Percentiles rank a stretch among this genome's conserved stretches.
phyloP scores from a whole-genome alignment of 2,329 filamentous ascomycete species.

The Fusarium lyarnte region DNA sequence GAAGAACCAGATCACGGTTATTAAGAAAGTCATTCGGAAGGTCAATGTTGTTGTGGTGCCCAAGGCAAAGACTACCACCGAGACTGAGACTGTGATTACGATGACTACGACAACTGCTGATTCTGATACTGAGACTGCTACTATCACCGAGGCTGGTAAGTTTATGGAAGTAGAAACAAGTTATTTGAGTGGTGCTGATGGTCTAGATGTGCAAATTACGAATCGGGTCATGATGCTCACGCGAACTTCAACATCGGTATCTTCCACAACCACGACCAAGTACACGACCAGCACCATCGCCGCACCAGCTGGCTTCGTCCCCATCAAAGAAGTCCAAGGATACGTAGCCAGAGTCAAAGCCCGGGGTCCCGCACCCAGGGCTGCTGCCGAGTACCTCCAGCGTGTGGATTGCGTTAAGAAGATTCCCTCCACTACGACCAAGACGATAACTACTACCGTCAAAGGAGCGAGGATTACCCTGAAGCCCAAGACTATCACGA shows the following conservation, averaged over 20 bases:
- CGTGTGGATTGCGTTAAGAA: neutral
- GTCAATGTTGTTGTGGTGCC: neutral
- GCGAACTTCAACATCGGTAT: neutral
- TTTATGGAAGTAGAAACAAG: accelerated
- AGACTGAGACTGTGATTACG: neutral
- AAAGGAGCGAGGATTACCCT: neutral
- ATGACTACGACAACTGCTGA: neutral
- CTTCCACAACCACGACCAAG: neutral
- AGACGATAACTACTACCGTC: neutral
- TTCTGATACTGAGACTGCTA: neutral
- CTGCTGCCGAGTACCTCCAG: neutral
- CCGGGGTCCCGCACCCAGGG: neutral
- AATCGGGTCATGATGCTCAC: neutral
- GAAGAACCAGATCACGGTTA: neutral
- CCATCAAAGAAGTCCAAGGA: neutral
- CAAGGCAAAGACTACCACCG: neutral
- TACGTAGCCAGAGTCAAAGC: neutral
- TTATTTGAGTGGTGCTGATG: neutral
- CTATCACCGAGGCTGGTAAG: neutral
- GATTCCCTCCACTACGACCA: neutral
- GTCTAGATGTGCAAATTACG: neutral
- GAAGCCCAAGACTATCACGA: neutral
- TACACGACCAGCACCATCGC: neutral
- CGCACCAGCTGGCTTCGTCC: neutral
- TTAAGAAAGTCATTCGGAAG: constrained; percentile 2